Conservation (phyloP, 352 stramenopile genomes). For the Globisporangium splendens region DNA sequence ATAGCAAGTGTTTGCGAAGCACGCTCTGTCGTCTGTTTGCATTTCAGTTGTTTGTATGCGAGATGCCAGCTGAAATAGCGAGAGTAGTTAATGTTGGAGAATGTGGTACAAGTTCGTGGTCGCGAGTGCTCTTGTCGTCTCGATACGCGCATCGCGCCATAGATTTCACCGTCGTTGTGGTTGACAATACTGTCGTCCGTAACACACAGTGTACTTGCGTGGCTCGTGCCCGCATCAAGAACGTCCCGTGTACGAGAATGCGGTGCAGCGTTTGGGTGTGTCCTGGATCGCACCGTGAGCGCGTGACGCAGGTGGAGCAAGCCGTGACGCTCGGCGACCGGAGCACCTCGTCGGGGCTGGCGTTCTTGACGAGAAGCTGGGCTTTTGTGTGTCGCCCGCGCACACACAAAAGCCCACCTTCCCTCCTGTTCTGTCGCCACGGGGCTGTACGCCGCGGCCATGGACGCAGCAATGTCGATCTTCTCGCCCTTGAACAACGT, state of each 20-base stretch:
- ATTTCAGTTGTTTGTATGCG: no score
- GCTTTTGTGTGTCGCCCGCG: slow-evolving; percentile 82
- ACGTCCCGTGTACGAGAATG: slow-evolving; percentile 97
- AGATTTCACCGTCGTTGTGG: slow-evolving; percentile 86
- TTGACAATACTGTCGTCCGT: slow-evolving; percentile 97
- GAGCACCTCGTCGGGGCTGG: slow-evolving; percentile 89
- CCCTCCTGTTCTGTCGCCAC: slow-evolving; percentile 98
- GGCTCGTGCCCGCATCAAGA: slow-evolving; percentile 98
- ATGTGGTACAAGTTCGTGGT: slow-evolving; percentile 92
- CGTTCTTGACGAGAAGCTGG: slow-evolving; percentile 68
- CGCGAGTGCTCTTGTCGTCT: slow-evolving; percentile 90
- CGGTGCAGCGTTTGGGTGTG: slow-evolving; percentile 96
- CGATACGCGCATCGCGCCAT: slow-evolving; percentile 77
- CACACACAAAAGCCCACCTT: slow-evolving; percentile 95
- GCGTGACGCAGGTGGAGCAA: slow-evolving; percentile 98
- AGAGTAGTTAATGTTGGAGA: no score
- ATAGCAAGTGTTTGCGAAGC: no score
- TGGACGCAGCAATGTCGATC: slow-evolving; percentile 90
- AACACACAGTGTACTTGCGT: slow-evolving; percentile 98
- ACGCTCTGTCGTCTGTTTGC: no score
- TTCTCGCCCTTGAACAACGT: slow-evolving; percentile 92
- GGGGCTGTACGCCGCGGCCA: slow-evolving; percentile 95
- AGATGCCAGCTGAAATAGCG: no score
- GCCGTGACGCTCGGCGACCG: slow-evolving; percentile 80
- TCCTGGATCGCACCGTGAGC: slow-evolving; percentile 98